Evolutionary conservation across 345 rosid genomes (phyloP).

Genomic region (Reutealis trisperma): DNA sequence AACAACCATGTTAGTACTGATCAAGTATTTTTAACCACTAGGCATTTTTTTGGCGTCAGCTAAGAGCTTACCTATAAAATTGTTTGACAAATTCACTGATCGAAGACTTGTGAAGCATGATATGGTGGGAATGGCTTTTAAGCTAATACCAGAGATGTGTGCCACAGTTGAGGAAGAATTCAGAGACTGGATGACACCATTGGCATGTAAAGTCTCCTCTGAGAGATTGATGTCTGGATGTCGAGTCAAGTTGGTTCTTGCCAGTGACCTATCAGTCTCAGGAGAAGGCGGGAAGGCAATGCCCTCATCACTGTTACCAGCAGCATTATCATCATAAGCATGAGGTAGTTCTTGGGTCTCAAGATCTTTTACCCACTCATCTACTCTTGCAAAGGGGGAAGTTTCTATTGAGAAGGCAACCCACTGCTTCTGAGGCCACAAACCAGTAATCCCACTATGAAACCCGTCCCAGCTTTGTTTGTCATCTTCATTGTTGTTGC

Average conservation of each 20-base stretch:
- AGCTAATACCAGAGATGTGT: constrained; percentile 71
- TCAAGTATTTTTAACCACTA: neutral
- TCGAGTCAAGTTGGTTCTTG: constrained; percentile 29
- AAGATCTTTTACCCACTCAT: constrained; percentile 84
- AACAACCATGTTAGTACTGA: constrained; percentile 5
- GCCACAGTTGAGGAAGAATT: constrained; percentile 85
- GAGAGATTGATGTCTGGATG: constrained; percentile 46
- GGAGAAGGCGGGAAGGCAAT: constrained; percentile 56
- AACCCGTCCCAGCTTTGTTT: constrained; percentile 44
- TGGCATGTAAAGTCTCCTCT: constrained; percentile 69
- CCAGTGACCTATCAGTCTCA: constrained; percentile 42
- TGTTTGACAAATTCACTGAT: constrained; percentile 74
- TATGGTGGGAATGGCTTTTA: constrained; percentile 76
- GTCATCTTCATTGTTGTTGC: constrained; percentile 10
- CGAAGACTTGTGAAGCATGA: constrained; percentile 75
- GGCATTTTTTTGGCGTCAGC: neutral
- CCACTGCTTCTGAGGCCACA: constrained; percentile 80
- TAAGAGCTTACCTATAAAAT: constrained; percentile 65
- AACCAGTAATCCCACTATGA: constrained; percentile 38
- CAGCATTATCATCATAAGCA: constrained; percentile 35
- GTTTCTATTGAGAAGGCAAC: constrained; percentile 73
- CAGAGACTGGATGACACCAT: constrained; percentile 66
- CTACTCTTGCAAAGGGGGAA: constrained; percentile 67
- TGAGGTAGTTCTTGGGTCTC: constrained; percentile 30
- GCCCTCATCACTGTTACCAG: constrained; percentile 31